Conservation (phyloP, 1,284 basidiomycete species). For the Tremellales sp. region DNA sequence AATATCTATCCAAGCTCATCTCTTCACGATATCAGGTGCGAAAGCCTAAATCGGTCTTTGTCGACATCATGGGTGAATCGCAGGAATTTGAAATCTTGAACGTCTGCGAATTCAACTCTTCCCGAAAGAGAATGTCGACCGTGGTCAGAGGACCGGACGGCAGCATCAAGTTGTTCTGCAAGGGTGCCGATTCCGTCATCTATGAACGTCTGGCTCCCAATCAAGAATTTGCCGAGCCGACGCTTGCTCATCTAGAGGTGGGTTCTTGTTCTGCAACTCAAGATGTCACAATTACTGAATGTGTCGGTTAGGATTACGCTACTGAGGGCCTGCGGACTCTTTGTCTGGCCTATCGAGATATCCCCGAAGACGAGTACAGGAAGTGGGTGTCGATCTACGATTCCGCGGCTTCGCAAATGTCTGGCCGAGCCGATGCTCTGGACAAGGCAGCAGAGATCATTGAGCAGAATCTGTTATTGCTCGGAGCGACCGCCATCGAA, state of each 20-base stretch:
- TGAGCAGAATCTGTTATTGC: constrained; percentile 84
- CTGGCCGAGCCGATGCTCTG: constrained; percentile 86
- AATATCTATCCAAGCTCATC: neutral
- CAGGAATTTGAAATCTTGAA: constrained; percentile 90
- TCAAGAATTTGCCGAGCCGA: constrained; percentile 82
- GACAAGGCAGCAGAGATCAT: constrained; percentile 94
- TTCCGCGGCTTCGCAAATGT: constrained; percentile 86
- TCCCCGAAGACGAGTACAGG: constrained; percentile 82
- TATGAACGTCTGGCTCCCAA: constrained; percentile 73
- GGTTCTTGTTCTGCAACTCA: constrained; percentile 16
- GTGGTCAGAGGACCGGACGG: constrained; percentile 84
- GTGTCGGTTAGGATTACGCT: constrained; percentile 72
- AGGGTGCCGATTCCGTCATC: constrained; percentile 98
- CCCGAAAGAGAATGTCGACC: constrained; percentile 96
- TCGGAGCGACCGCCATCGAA: constrained; percentile 97
- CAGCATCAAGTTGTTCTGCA: constrained; percentile 90
- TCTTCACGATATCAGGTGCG: constrained; percentile 61
- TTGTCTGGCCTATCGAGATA: constrained; percentile 90
- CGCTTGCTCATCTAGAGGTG: constrained; percentile 85
- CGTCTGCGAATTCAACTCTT: constrained; percentile 98
- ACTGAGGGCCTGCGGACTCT: constrained; percentile 94
- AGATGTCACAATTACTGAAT: neutral
- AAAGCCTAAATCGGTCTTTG: constrained; percentile 91
- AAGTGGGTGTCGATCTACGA: constrained; percentile 87
- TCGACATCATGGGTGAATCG: constrained; percentile 68